Evolutionary conservation across 1,284 basidiomycete genomes (phyloP).

Genomic region (Sporisorium scitamineum): DNA sequence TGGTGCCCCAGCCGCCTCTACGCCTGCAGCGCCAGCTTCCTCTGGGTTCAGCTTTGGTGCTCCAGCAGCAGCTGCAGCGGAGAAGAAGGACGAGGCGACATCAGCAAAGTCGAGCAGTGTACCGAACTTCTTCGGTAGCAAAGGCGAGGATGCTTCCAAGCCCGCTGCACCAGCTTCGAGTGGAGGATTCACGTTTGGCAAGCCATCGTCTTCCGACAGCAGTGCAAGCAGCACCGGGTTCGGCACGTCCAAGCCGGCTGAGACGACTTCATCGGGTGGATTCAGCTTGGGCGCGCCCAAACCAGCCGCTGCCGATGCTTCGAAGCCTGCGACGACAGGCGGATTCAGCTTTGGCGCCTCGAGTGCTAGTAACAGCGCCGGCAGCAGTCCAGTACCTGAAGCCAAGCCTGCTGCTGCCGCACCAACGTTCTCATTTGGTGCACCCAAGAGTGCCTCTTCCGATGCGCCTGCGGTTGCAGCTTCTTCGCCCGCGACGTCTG

Average conservation of each 20-base stretch:
- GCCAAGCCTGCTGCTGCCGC: constrained; percentile 12
- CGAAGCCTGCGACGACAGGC: constrained; percentile 15
- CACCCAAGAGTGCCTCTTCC: constrained; percentile 11
- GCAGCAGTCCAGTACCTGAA: constrained; percentile 19
- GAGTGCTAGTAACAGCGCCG: constrained; percentile 3
- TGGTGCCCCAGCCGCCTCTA: constrained; percentile 25
- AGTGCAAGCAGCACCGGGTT: constrained; percentile 9
- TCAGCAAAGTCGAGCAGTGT: constrained; percentile 19
- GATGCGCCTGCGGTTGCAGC: constrained; percentile 9
- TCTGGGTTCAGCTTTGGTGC: constrained; percentile 28
- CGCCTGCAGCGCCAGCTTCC: constrained; percentile 5
- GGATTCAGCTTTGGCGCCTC: constrained; percentile 35
- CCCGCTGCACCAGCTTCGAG: constrained; percentile 5
- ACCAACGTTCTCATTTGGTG: constrained; percentile 26
- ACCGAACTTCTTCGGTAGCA: constrained; percentile 47
- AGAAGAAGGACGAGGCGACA: constrained; percentile 33
- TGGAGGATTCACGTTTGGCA: constrained; percentile 50
- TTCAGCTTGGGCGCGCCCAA: constrained; percentile 40
- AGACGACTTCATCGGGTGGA: constrained; percentile 1
- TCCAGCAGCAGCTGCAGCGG: constrained; percentile 8
- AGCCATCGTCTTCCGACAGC: constrained; percentile 15
- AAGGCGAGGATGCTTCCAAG: constrained; percentile 28
- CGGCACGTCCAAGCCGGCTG: constrained; percentile 17
- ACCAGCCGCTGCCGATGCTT: constrained; percentile 3
- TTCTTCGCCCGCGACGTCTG: constrained; percentile 22